Conservation (phyloP, 2,329 filamentous ascomycete genomes). For the Dactylellina cionopaga region DNA sequence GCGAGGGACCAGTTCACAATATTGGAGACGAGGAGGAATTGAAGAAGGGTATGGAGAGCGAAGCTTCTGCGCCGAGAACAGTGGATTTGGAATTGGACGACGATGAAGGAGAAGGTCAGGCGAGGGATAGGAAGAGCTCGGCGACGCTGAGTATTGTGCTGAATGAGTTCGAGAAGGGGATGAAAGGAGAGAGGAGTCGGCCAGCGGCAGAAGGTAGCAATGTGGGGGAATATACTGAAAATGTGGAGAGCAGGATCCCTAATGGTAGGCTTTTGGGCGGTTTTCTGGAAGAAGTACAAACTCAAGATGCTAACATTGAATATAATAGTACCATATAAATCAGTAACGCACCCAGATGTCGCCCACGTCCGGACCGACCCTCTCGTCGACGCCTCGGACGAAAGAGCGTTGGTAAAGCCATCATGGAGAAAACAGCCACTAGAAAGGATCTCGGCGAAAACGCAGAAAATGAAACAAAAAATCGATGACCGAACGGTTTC, state of each 20-base stretch:
- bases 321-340: slow-evolving; percentile 48
- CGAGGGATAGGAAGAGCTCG: slow-evolving; percentile 44
- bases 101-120: slow-evolving; percentile 22
- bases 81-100: slow-evolving; percentile 22
- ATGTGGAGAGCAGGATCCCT: slow-evolving; percentile 43
- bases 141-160: slow-evolving; percentile 51
- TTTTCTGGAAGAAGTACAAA: background rate
- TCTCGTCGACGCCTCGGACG: slow-evolving; percentile 4
- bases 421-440: slow-evolving; percentile 48
- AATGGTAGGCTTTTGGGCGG: slow-evolving; percentile 26
- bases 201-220: slow-evolving; percentile 9
- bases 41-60: slow-evolving; percentile 8
- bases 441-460: slow-evolving; percentile 44
- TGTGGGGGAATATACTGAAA: slow-evolving; percentile 48
- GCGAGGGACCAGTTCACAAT: slow-evolving; percentile 36
- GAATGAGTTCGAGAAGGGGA: slow-evolving; percentile 44
- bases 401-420: slow-evolving; percentile 29
- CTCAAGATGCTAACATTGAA: slow-evolving; percentile 13
- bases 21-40: slow-evolving; percentile 40
- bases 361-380: slow-evolving; percentile 33
- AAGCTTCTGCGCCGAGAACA: background rate
- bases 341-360: slow-evolving; percentile 49
- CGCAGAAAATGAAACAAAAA: slow-evolving; percentile 44
- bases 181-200: slow-evolving; percentile 23
- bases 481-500: slow-evolving; percentile 42